Evolutionary conservation across 805 yeast genomes (phyloP).

Genomic region (Scheffersomyces stipitis): DNA sequence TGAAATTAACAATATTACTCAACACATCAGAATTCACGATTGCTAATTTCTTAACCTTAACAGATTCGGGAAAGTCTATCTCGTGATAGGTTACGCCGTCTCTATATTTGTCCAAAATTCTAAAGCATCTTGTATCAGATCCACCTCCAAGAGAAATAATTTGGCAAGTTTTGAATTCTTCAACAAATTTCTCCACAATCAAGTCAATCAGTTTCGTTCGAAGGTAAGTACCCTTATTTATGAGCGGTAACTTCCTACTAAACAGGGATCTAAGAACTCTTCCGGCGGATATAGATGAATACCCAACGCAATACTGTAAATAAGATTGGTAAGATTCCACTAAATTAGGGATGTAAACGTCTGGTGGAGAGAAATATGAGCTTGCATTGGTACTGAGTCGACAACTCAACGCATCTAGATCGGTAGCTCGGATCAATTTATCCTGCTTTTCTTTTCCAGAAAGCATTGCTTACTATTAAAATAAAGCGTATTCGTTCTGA

Average conservation of each 20-base stretch:
- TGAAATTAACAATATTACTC: conserved; percentile 17
- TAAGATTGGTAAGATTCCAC: conserved; percentile 35
- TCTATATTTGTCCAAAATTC: conserved; percentile 32
- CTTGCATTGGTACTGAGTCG: conserved; percentile 51
- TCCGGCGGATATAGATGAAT: conserved; percentile 37
- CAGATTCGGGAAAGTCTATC: conserved; percentile 60
- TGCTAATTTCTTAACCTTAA: conserved; percentile 49
- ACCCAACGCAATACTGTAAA: conserved; percentile 40
- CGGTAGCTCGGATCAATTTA: conserved; percentile 55
- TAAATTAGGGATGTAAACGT: conserved; percentile 31
- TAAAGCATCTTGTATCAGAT: conserved; percentile 69
- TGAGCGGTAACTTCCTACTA: conserved; percentile 56
- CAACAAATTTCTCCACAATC: conserved; percentile 43
- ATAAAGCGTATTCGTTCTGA: too few species aligned
- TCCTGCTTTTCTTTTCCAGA: conserved; percentile 39
- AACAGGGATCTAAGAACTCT: conserved; percentile 42
- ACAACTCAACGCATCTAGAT: conserved; percentile 70
- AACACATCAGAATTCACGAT: conserved; percentile 36
- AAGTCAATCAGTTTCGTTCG: conserved; percentile 55
- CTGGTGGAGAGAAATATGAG: conserved; percentile 46
- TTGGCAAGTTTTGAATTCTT: conserved; percentile 36
- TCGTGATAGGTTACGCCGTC: conserved; percentile 50
- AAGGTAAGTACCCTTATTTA: conserved; percentile 69
- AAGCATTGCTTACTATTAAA: conserved; percentile 27
- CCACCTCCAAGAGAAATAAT: conserved; percentile 79